A percentile compares a stretch with the other conserved stretches of the same genome.
Conservation (phyloP, 2,329 filamentous ascomycete species). For the Ophiostoma piceae region DNA sequence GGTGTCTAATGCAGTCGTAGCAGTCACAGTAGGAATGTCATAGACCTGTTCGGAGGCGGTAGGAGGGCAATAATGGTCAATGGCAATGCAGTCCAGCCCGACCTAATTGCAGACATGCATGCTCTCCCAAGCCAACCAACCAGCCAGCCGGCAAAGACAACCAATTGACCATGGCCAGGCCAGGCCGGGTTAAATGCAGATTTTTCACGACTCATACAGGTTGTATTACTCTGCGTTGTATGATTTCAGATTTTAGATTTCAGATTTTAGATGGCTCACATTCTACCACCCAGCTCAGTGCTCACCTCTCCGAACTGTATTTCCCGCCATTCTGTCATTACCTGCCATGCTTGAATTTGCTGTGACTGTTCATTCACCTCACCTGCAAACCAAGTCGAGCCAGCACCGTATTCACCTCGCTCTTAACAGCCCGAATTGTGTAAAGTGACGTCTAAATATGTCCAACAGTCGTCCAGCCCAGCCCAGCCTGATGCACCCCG, state of each 20-base stretch:
- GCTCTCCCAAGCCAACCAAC: background rate
- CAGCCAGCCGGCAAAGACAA: background rate
- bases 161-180: too few relatives aligned
- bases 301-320: background rate
- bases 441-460: background rate
- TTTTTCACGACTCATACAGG: background rate
- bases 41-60: background rate
- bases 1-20: constrained; percentile 10
- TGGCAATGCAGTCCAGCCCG: background rate
- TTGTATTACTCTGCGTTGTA: background rate
- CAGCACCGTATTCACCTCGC: too few relatives aligned
- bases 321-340: background rate
- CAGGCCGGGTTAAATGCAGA: background rate
- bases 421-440: background rate
- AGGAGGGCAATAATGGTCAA: background rate
- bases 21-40: background rate
- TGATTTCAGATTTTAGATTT: too few relatives aligned
- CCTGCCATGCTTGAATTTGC: background rate
- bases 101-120: background rate
- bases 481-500: background rate
- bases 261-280: background rate
- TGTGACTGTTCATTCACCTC: background rate
- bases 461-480: background rate
- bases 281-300: background rate
- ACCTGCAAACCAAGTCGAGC: too few relatives aligned